A percentile compares a stretch with the other conserved stretches of the same genome.
Conservation (phyloP, 352 stramenopile species). For the Achlya hypogyna region DNA sequence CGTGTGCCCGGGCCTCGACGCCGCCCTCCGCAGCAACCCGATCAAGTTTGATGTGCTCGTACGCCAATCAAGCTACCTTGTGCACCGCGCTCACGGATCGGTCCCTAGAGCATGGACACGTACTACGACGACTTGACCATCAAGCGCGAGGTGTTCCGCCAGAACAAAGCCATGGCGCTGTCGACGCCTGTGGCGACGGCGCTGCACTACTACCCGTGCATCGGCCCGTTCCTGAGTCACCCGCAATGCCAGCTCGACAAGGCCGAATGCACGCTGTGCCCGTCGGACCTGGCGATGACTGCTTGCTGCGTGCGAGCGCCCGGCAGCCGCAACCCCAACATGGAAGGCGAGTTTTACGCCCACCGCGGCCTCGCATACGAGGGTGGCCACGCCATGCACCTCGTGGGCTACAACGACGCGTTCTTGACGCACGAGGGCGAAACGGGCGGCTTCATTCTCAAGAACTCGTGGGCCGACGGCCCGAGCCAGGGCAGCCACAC, state of each 20-base stretch:
- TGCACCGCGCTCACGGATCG: conserved; percentile 13
- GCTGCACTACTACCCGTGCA: conserved; percentile 79
- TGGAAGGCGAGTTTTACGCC: conserved; percentile 57
- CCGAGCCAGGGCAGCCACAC: conserved; percentile 53
- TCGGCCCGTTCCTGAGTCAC: conserved; percentile 45
- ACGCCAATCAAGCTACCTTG: background rate
- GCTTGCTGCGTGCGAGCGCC: conserved; percentile 46
- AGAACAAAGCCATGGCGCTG: conserved; percentile 72
- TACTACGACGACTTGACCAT: conserved; percentile 78
- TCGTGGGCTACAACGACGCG: conserved; percentile 60
- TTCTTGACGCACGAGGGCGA: conserved; percentile 47
- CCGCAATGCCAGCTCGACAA: conserved; percentile 47
- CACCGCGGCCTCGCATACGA: conserved; percentile 36
- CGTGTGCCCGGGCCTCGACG: conserved; percentile 48
- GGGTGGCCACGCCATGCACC: conserved; percentile 50
- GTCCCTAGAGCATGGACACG: conserved; percentile 55
- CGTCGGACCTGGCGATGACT: conserved; percentile 33
- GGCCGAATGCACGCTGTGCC: conserved; percentile 56
- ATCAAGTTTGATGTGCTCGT: conserved; percentile 57
- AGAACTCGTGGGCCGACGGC: conserved; percentile 68
- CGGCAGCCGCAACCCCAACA: conserved; percentile 51
- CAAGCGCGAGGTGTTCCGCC: conserved; percentile 55
- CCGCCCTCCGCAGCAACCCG: conserved; percentile 41
- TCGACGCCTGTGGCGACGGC: conserved; percentile 61
- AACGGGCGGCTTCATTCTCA: conserved; percentile 57